Percentiles rank a stretch among this genome's conserved stretches.
Evolutionary conservation across 176 grass and related monocot species (phyloP).

Genomic region (Aegilops longissima): DNA sequence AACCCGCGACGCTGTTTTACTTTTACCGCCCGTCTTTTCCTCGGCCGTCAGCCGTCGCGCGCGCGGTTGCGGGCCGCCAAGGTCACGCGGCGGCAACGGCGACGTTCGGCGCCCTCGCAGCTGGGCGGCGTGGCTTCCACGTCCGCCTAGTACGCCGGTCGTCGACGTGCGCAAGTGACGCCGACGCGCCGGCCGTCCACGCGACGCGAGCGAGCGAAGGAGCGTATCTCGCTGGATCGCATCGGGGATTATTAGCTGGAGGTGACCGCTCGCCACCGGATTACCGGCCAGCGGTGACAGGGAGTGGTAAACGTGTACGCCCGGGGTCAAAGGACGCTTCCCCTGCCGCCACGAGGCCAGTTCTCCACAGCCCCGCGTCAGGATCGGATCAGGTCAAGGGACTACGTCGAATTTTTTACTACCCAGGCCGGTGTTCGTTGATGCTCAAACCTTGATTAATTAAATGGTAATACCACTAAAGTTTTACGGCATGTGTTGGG

Average conservation of each 20-base stretch:
- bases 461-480: neutral
- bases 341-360: neutral
- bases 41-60: neutral
- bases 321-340: neutral
- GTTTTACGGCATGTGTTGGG: neutral
- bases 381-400: neutral
- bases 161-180: no score
- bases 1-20: neutral
- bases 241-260: no score
- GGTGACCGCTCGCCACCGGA: no score
- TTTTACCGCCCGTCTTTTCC: neutral
- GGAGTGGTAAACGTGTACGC: neutral
- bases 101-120: no score
- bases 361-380: neutral
- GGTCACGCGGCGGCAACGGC: no score
- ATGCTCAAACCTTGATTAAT: neutral
- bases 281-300: neutral
- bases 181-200: neutral
- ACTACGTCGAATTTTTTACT: neutral
- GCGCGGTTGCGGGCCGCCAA: no score
- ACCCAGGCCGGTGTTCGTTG: neutral
- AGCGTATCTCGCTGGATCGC: neutral
- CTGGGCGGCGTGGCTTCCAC: slow-evolving; percentile 18
- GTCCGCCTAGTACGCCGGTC: neutral
- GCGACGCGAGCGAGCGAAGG: neutral